Percentiles rank a stretch among this genome's conserved stretches.
These are phyloP conservation scores for Protomyces gravidus DNA, from an alignment of 1,139 yeast species.

Conservation along the genomic window DNA sequence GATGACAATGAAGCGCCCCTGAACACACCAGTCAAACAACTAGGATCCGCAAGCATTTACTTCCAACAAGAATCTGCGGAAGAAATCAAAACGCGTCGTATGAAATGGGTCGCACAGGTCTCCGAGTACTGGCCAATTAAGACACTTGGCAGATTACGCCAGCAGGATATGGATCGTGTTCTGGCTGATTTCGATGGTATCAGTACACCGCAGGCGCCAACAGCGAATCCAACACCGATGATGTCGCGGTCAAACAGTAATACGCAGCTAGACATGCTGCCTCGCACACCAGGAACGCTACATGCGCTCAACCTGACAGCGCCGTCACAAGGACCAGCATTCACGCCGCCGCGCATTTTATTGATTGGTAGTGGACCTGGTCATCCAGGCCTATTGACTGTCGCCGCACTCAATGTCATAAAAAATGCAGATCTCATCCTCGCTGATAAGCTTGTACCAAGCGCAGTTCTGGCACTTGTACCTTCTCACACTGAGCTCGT, in stretches of 20 bases:
- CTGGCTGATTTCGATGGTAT: conserved; percentile 23
- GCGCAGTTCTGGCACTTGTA: conserved; percentile 72
- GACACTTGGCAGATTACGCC: conserved; percentile 54
- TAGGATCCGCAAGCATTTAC: conserved; percentile 55
- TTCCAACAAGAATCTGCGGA: conserved; percentile 47
- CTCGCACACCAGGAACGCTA: conserved; percentile 11
- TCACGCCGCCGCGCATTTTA: conserved; percentile 55
- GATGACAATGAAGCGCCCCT: conserved; percentile 16
- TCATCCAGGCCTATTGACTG: conserved; percentile 69
- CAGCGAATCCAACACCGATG: conserved; percentile 14
- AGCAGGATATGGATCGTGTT: conserved; percentile 49
- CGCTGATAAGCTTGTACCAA: conserved; percentile 91
- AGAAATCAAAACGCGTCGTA: conserved; percentile 56
- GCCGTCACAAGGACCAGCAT: conserved; percentile 23
- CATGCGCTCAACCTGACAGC: conserved; percentile 10
- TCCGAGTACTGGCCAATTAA: conserved; percentile 84
- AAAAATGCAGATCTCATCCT: conserved; percentile 75
- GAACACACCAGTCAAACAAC: conserved; percentile 19
- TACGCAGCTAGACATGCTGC: conserved; percentile 4
- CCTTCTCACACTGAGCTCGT: conserved; percentile 70
- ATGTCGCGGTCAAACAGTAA: conserved; percentile 8
- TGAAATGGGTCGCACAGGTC: conserved; percentile 83
- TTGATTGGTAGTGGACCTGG: conserved; percentile 96
- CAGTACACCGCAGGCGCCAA: conserved; percentile 10
- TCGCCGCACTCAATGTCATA: conserved; percentile 80